A percentile compares a stretch with the other conserved stretches of the same genome.
These are phyloP conservation scores for Nakaseomyces kungkrabaensis DNA, from an alignment of 1,139 yeast genomes.

Conservation along the genomic window DNA sequence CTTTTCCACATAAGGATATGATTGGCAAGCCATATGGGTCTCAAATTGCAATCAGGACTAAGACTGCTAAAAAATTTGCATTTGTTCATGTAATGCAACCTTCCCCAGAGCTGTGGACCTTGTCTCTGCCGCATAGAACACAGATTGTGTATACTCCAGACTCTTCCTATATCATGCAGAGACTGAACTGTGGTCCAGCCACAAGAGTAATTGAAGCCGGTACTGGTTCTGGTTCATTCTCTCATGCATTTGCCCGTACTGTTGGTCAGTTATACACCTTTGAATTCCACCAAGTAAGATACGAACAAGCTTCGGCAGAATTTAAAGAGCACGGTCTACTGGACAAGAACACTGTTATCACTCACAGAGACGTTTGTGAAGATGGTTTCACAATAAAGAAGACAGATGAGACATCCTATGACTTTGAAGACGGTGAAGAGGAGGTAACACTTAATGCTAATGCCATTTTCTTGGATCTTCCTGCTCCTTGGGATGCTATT, in stretches of 20 bases:
- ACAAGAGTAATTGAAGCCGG: slow-evolving; percentile 90
- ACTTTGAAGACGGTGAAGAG: slow-evolving; percentile 16
- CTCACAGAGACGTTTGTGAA: slow-evolving; percentile 88
- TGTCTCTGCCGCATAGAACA: slow-evolving; percentile 91
- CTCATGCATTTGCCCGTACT: slow-evolving; percentile 85
- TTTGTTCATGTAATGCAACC: slow-evolving; percentile 84
- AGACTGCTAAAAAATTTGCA: slow-evolving; percentile 51
- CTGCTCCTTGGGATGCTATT: slow-evolving; percentile 96
- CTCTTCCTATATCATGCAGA: slow-evolving; percentile 78
- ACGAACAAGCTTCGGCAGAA: slow-evolving; percentile 66
- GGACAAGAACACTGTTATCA: slow-evolving; percentile 43
- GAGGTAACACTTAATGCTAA: slow-evolving; percentile 42
- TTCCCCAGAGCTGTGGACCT: slow-evolving; percentile 91
- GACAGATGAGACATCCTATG: slow-evolving; percentile 29
- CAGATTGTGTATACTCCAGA: slow-evolving; percentile 97
- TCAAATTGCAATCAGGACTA: slow-evolving; percentile 64
- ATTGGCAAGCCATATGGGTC: slow-evolving; percentile 76
- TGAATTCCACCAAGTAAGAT: slow-evolving; percentile 87
- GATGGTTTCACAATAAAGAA: slow-evolving; percentile 60
- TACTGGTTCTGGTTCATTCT: slow-evolving; percentile 93
- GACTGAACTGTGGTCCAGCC: slow-evolving; percentile 65
- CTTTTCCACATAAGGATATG: slow-evolving; percentile 73
- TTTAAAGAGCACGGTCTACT: slow-evolving; percentile 60
- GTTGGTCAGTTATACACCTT: slow-evolving; percentile 73
- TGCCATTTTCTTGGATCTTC: slow-evolving; percentile 80